A percentile compares a stretch with the other conserved stretches of the same genome.
phyloP scores from a whole-genome alignment of 2,329 filamentous ascomycete genomes.

The Aspergillus sp. region DNA sequence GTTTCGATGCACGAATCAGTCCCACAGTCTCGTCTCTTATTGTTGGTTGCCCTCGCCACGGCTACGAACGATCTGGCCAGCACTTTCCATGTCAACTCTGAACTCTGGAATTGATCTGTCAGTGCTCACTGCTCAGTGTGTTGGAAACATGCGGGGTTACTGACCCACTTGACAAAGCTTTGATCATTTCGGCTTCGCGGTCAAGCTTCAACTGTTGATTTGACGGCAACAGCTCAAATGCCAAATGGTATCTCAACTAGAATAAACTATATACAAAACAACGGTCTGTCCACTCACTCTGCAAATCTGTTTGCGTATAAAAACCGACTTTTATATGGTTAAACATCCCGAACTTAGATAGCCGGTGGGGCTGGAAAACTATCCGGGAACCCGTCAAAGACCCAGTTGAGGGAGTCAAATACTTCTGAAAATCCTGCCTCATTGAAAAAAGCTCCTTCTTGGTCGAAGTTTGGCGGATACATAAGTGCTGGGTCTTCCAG shows the following conservation, averaged over 20 bases:
- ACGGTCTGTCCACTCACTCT: background rate
- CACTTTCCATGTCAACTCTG: background rate
- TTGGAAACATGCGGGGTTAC: conserved; percentile 2
- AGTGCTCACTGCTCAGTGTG: background rate
- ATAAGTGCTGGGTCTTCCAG: conserved; percentile 33
- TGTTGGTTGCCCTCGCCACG: background rate
- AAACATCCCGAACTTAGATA: conserved; percentile 18
- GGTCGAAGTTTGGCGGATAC: conserved; percentile 36
- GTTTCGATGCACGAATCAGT: conserved; percentile 1
- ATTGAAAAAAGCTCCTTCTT: conserved; percentile 37
- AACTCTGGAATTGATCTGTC: background rate
- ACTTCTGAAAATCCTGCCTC: conserved; percentile 64
- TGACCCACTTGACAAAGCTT: conserved; percentile 1
- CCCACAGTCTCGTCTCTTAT: background rate
- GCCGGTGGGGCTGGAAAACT: conserved; percentile 45
- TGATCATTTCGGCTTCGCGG: background rate
- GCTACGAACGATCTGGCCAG: background rate
- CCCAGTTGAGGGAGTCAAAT: conserved; percentile 90
- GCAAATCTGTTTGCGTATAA: background rate
- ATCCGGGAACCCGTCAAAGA: conserved; percentile 79
- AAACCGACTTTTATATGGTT: background rate
- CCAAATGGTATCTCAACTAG: conserved; percentile 10
- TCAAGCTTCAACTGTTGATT: background rate
- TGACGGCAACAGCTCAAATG: background rate
- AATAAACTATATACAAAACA: background rate